These are phyloP conservation scores for Posidonia australis DNA, from an alignment of 106 monocot species.

Conservation along the genomic window DNA sequence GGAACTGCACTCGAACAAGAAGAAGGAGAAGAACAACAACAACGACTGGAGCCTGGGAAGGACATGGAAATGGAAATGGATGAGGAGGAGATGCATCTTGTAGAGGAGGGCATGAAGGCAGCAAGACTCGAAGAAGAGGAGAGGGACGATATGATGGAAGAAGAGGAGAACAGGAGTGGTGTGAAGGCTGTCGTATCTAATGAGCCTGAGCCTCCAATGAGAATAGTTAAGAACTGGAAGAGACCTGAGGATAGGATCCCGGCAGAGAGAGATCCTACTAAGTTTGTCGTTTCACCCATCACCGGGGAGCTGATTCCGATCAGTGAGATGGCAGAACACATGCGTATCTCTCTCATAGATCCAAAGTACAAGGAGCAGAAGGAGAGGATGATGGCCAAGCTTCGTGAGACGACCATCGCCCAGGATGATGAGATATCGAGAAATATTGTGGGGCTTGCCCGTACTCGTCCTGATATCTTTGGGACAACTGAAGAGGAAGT, in stretches of 20 bases:
- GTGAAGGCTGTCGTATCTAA: slow-evolving; percentile 12
- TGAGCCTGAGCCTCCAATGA: slow-evolving; percentile 81
- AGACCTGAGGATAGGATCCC: slow-evolving; percentile 80
- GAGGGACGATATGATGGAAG: slow-evolving; percentile 13
- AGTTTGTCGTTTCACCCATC: slow-evolving; percentile 89
- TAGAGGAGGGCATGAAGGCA: slow-evolving; percentile 92
- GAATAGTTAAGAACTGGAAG: slow-evolving; percentile 99
- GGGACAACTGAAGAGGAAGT: slow-evolving; percentile 98
- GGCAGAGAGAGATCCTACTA: slow-evolving; percentile 80
- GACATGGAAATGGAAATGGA: slow-evolving; percentile 99
- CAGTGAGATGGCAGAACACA: slow-evolving; percentile 96
- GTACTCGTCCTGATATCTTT: slow-evolving; percentile 95
- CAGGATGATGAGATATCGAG: slow-evolving; percentile 94
- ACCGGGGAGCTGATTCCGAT: slow-evolving; percentile 95
- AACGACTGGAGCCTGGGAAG: slow-evolving; percentile 46
- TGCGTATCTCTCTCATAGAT: slow-evolving; percentile 95
- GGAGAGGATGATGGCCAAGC: slow-evolving; percentile 99
- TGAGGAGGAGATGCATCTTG: slow-evolving; percentile 89
- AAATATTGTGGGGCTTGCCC: slow-evolving; percentile 92
- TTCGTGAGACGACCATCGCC: slow-evolving; percentile 86
- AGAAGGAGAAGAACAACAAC: slow-evolving; percentile 39
- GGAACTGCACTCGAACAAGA: slow-evolving; percentile 2
- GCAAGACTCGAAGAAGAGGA: slow-evolving; percentile 56
- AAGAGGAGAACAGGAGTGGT: slow-evolving; percentile 34
- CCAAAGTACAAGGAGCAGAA: slow-evolving; percentile 99